phyloP scores from a whole-genome alignment of 805 yeast species.

The Torulaspora gathmanii region DNA sequence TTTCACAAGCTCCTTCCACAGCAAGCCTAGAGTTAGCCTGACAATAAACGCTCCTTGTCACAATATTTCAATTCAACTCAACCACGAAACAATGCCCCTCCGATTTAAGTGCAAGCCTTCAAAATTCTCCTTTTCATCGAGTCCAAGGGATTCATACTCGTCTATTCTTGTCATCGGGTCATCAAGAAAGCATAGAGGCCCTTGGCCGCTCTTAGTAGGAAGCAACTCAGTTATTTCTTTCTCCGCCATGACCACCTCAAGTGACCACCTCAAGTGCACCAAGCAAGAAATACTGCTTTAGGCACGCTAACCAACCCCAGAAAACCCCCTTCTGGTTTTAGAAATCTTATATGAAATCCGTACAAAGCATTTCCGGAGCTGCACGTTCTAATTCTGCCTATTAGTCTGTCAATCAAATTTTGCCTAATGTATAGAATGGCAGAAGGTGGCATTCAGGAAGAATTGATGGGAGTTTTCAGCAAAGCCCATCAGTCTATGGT shows the following conservation, averaged over 20 bases:
- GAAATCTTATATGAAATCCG: conserved; percentile 75
- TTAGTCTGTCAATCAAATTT: conserved; percentile 24
- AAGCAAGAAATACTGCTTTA: conserved; percentile 43
- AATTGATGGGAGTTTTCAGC: conserved; percentile 41
- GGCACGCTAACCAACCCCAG: conserved; percentile 86
- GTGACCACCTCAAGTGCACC: conserved; percentile 42
- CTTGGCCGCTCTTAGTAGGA: conserved; percentile 22
- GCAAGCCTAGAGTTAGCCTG: conserved; percentile 84
- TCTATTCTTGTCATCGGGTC: conserved; percentile 48
- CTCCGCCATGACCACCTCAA: conserved; percentile 75
- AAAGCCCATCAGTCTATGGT: conserved; percentile 29
- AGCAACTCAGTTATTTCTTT: conserved; percentile 82
- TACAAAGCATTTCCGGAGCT: conserved; percentile 34
- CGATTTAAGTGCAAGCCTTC: conserved; percentile 51
- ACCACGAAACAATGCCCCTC: conserved; percentile 80
- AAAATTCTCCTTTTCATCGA: conserved; percentile 35
- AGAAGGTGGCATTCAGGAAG: conserved; percentile 36
- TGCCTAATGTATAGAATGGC: conserved; percentile 41
- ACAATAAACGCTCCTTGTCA: conserved; percentile 69
- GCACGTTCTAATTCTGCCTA: conserved; percentile 17
- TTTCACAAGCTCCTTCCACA: conserved; percentile 61
- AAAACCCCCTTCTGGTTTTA: conserved; percentile 65
- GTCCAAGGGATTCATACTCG: conserved; percentile 50
- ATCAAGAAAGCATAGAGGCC: conserved; percentile 23
- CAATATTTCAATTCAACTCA: conserved; percentile 61